phyloP scores from a whole-genome alignment of 495 filamentous ascomycete genomes.

The Sporormia fimetaria region DNA sequence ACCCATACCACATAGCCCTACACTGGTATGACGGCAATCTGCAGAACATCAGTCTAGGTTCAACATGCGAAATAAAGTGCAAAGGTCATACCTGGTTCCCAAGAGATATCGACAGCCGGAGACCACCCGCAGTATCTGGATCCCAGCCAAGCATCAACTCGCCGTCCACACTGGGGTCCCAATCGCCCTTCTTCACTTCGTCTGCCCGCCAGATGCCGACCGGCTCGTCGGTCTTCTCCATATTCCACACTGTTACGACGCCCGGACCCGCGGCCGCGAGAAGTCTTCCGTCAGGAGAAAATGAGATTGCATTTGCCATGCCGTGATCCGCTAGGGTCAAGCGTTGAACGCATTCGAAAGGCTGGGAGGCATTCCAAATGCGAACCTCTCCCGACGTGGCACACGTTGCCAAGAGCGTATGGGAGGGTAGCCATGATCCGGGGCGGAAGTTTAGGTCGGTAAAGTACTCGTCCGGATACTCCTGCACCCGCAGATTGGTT shows the following conservation, averaged over 20 bases:
- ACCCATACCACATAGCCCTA: background rate
- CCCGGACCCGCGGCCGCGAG: slow-evolving; percentile 10
- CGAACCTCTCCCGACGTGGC: slow-evolving; percentile 5
- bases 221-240: slow-evolving; percentile 8
- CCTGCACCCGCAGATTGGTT: slow-evolving; percentile 7
- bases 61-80: background rate
- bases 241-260: slow-evolving; percentile 17
- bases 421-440: background rate
- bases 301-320: slow-evolving; percentile 4
- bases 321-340: slow-evolving; percentile 6
- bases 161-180: slow-evolving; percentile 9
- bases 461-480: slow-evolving; percentile 12
- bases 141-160: slow-evolving; percentile 62
- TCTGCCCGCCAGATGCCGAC: slow-evolving; percentile 9
- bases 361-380: slow-evolving; percentile 18
- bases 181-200: slow-evolving; percentile 25
- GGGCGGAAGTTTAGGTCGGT: slow-evolving; percentile 18
- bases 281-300: slow-evolving; percentile 14
- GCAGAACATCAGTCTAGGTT: slow-evolving; percentile 5
- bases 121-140: slow-evolving; percentile 58
- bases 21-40: slow-evolving; percentile 24
- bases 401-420: slow-evolving; percentile 9
- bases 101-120: slow-evolving; percentile 60
- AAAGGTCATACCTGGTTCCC: slow-evolving; percentile 51
- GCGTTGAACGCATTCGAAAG: slow-evolving; percentile 12